Evolutionary conservation across 1,284 basidiomycete genomes (phyloP), one percentile per base, ranked within the genome.

Genomic region (Ceratobasidium sp.): DNA sequence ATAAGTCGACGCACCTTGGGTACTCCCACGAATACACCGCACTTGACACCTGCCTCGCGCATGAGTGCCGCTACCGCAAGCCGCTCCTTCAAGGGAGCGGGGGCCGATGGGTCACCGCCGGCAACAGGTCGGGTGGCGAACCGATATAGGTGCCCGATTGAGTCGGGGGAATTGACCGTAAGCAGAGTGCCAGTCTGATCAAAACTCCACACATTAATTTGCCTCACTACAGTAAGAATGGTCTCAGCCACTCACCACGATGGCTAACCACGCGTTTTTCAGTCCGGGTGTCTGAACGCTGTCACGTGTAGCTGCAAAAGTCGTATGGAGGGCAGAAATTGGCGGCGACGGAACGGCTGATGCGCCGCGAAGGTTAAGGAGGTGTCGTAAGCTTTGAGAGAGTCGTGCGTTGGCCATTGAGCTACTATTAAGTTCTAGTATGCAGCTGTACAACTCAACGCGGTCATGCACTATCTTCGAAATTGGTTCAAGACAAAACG

Each of bases 31-130:
- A 98, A 97, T 81, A 97, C 95, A 83, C 94, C 92, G 82, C 95
- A 97, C 87, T 99, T 99, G 84, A 99, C 85, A 4, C 96, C 96
- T 10, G 94, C 91, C 87, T 99, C 97, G 71, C 97, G 91, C 91
- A 99, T 97, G 82, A 97, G 85, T 80, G 91, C 93, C 81, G 94
- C 95, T 82, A 90, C 82, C 23, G 84, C 81, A 40, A 81, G 92
- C 84, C 90, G 89, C 80, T 93, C 87, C 89, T 71, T 89, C 88
- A 79, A 88, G 83, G 78, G 63, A 18, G 91, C 81, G 81, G 86
- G 87, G 60, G 26, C 42, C 26, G 58, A 39, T 4, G 72, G 33
- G 49, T 44, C 40, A 26, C 55, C 23, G 18, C 28, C 33, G 15
- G 44, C 39, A 20, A 79, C 86, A 85, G 86, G 84, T 80, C 90